Conservation (phyloP, 2,329 filamentous ascomycete genomes). For the Colletotrichum chlorophyti region DNA sequence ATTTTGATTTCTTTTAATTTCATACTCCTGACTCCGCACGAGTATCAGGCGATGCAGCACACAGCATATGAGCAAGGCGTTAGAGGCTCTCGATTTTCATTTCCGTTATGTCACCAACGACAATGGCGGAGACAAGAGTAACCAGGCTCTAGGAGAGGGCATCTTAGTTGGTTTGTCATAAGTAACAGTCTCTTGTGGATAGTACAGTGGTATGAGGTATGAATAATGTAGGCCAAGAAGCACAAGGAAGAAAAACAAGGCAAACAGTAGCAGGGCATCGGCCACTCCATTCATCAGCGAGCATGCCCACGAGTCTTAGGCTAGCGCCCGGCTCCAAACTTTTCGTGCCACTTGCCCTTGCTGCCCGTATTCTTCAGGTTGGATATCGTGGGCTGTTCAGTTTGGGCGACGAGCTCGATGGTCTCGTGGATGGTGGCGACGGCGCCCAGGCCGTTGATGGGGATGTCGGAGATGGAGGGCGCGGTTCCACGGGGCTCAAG, state of each 20-base stretch:
- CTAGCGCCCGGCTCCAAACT: constrained; percentile 56
- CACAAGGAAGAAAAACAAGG: too few relatives aligned
- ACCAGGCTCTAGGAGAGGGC: too few relatives aligned
- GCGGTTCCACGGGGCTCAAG: constrained; percentile 44
- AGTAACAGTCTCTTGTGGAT: too few relatives aligned
- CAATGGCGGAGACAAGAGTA: neutral
- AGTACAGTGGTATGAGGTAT: too few relatives aligned
- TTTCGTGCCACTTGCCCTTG: constrained; percentile 67
- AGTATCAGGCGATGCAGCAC: neutral
- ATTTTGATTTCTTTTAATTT: neutral
- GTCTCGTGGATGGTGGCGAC: constrained; percentile 68
- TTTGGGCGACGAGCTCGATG: constrained; percentile 60
- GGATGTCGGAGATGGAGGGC: constrained; percentile 25
- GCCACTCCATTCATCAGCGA: too few relatives aligned
- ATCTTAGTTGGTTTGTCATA: too few relatives aligned
- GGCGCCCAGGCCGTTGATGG: constrained; percentile 46
- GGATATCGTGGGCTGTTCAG: constrained; percentile 35
- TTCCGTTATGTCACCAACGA: neutral
- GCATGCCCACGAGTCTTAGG: too few relatives aligned
- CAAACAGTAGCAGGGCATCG: neutral
- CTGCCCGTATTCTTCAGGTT: constrained; percentile 37
- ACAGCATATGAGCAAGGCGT: neutral
- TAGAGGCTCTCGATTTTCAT: neutral
- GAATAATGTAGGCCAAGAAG: too few relatives aligned
- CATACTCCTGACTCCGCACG: neutral